Conservation (phyloP, 140 eudicot species). For the Erigeron philadelphicus region DNA sequence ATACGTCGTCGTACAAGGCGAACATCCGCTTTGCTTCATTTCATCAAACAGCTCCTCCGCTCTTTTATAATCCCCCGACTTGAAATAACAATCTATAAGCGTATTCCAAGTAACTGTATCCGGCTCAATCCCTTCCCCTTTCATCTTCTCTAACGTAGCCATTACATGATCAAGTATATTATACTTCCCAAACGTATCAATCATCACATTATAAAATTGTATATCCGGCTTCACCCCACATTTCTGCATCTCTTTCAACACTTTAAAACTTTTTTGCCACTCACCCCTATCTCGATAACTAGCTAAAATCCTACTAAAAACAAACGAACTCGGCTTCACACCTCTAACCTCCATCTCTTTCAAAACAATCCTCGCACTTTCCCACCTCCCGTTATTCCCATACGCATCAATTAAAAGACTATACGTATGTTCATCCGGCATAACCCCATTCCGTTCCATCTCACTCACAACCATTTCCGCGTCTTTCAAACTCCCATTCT, state of each 20-base stretch:
- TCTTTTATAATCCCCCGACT: conserved; percentile 60
- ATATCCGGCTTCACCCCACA: conserved; percentile 77
- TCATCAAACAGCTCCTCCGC: conserved; percentile 67
- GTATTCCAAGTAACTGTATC: conserved; percentile 91
- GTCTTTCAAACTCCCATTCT: conserved; percentile 55
- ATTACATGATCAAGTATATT: conserved; percentile 80
- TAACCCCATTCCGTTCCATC: conserved; percentile 77
- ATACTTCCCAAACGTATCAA: conserved; percentile 87
- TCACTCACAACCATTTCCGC: conserved; percentile 70
- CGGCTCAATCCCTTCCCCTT: conserved; percentile 67
- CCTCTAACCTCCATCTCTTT: conserved; percentile 77
- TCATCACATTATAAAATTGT: conserved; percentile 80
- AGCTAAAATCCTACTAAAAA: conserved; percentile 71
- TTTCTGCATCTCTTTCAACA: conserved; percentile 74
- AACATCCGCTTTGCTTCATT: conserved; percentile 67
- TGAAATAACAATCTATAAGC: conserved; percentile 76
- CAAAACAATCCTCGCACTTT: conserved; percentile 83
- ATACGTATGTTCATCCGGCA: conserved; percentile 79
- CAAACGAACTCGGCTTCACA: conserved; percentile 64
- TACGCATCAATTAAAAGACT: conserved; percentile 82
- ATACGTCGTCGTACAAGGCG: conserved; percentile 73
- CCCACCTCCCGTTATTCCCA: conserved; percentile 88
- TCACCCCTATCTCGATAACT: conserved; percentile 76
- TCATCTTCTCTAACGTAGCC: conserved; percentile 70
- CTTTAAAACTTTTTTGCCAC: conserved; percentile 88